Evolutionary conservation across 495 filamentous ascomycete genomes (phyloP).

Genomic region (Neurospora tetrasperma): DNA sequence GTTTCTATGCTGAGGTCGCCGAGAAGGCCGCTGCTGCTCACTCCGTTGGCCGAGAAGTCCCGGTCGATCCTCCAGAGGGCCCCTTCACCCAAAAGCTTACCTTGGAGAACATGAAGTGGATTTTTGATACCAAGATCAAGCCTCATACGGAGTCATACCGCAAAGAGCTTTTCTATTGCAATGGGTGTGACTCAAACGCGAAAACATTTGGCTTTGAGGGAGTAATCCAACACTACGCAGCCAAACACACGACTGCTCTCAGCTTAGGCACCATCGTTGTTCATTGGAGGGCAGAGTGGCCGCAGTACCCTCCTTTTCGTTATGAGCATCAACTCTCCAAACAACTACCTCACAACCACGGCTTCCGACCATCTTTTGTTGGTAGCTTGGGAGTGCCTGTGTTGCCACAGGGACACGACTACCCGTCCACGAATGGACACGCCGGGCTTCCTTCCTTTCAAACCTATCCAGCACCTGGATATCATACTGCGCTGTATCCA

Average conservation of each 20-base stretch:
- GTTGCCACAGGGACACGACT: conserved; percentile 23
- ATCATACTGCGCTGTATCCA: conserved; percentile 26
- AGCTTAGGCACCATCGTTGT: conserved; percentile 60
- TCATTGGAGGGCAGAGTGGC: conserved; percentile 73
- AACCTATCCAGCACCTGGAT: conserved; percentile 28
- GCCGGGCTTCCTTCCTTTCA: conserved; percentile 22
- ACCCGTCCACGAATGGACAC: conserved; percentile 18
- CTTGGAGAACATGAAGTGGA: conserved; percentile 78
- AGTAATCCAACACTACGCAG: conserved; percentile 69
- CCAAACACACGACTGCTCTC: conserved; percentile 62
- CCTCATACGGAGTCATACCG: conserved; percentile 47
- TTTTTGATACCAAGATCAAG: conserved; percentile 67
- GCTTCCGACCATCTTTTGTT: neutral
- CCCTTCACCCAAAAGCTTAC: conserved; percentile 50
- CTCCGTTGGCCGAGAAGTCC: conserved; percentile 31
- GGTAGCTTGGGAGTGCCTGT: neutral
- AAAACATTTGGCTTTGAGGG: conserved; percentile 66
- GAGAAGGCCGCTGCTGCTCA: conserved; percentile 35
- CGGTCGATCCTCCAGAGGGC: conserved; percentile 39
- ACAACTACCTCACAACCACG: conserved; percentile 2
- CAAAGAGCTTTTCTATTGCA: conserved; percentile 68
- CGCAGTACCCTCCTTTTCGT: conserved; percentile 58
- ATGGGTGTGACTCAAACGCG: conserved; percentile 48
- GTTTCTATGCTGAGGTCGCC: conserved; percentile 50
- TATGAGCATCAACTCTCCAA: conserved; percentile 40